Base-by-base conservation (phyloP, 805 yeast genomes). In the Spathaspora gorwiae region DNA sequence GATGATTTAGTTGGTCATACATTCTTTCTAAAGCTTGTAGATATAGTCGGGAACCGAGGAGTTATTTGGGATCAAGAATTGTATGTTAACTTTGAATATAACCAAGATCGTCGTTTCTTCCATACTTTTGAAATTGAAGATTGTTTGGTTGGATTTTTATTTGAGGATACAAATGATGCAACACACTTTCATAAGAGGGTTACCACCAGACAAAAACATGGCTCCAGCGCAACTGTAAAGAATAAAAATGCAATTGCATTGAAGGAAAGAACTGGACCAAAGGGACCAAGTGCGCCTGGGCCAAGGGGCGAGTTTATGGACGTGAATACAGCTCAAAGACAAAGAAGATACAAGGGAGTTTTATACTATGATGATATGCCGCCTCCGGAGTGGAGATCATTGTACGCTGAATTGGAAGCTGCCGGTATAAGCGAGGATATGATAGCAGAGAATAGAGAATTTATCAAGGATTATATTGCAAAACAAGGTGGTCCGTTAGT, bases 31-130 rank as follows among this genome's bases (percentile, higher is more conserved):
- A 94, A 94, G 62, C 61, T 94, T 43, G 95, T 94, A 6, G 99
- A 94, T 58, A 81, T 92, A 30, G 59, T 72, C 34, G 96, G 95
- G 6, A 78, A 81, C 49, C 72, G 85, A 36, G 98, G 98, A 32
- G 96, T 94, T 0, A 53, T 94, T 0, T 94, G 99, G 99, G 99
- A 94, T 64, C 99, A 94, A 64, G 99, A 94, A 64, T 66, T 94
- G 40, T 92, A 87, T 57, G 83, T 88, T 10, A 84, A 87, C 56
- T 90, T 94, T 63, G 83, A 84, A 54, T 94, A 94, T 65, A 80
- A 87, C 59, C 98, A 94, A 64, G 99, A 94, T 64, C 78, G 99
- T 30, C 82, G 95, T 35, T 94, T 88, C 65, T 94, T 94, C 75
- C 98, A 94, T 62, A 76, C 95, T 6, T 94, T 94, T 67, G 99